These are phyloP conservation scores for Oryza longistaminata DNA, from an alignment of 176 grass and related monocot species.

Conservation along the genomic window DNA sequence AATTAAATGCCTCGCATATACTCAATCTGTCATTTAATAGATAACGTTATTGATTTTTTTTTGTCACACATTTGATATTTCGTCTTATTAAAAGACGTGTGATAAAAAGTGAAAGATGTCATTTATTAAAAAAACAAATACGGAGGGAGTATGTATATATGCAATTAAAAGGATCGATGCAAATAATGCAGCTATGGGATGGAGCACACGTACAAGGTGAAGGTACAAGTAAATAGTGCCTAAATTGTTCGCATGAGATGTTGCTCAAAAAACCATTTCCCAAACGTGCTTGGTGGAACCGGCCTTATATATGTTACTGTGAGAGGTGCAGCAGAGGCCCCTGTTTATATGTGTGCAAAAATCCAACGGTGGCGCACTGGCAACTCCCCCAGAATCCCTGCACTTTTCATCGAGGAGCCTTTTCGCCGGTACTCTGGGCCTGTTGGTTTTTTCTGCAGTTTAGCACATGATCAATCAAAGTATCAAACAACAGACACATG, in stretches of 20 bases:
- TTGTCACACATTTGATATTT: too few species aligned
- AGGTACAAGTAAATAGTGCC: not conserved
- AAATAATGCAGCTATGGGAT: not conserved
- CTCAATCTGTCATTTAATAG: too few species aligned
- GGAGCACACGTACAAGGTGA: not conserved
- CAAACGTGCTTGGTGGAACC: not conserved
- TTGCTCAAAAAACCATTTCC: not conserved
- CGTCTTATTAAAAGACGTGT: too few species aligned
- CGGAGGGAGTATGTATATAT: not conserved
- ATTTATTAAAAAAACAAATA: too few species aligned
- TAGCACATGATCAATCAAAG: not conserved
- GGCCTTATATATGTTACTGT: not conserved
- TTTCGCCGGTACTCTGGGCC: not conserved
- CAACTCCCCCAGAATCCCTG: not conserved
- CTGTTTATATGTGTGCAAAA: not conserved
- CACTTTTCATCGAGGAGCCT: conserved; percentile 4
- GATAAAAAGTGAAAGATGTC: too few species aligned
- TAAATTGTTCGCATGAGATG: not conserved
- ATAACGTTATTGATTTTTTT: too few species aligned
- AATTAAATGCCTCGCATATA: too few species aligned
- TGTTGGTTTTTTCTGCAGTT: not conserved
- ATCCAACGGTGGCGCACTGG: not conserved
- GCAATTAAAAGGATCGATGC: not conserved
- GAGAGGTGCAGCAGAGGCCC: not conserved
- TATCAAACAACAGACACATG: not conserved